phyloP scores from a whole-genome alignment of 129 eudicot species.

The Escallonia herrerae region DNA sequence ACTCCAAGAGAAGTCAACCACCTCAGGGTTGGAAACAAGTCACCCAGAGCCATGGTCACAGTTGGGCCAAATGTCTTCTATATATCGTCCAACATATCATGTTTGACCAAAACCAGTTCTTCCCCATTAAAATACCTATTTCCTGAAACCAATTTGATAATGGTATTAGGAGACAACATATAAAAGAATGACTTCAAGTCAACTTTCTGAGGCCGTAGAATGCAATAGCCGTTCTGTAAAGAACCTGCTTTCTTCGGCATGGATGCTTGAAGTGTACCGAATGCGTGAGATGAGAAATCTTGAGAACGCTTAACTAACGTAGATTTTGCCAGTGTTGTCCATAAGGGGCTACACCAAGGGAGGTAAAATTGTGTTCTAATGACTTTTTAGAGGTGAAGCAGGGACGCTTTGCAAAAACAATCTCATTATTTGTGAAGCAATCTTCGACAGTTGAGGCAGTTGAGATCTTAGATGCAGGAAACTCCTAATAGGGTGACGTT shows the following conservation, averaged over 20 bases:
- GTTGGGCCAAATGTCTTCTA: neutral
- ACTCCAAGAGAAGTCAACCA: neutral
- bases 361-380: constrained; percentile 5
- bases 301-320: constrained; percentile 2
- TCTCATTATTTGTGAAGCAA: constrained; percentile 56
- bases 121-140: neutral
- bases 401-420: constrained; percentile 17
- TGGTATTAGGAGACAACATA: neutral
- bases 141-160: neutral
- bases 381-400: neutral
- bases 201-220: neutral
- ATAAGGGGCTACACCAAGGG: constrained; percentile 1
- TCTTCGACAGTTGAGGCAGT: constrained; percentile 55
- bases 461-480: too few relatives aligned
- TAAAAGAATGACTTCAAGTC: too few relatives aligned
- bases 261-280: neutral
- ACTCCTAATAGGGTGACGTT: too few relatives aligned
- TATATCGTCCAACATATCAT: too few relatives aligned
- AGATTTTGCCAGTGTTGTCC: constrained; percentile 16
- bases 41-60: too few relatives aligned
- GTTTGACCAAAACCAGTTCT: too few relatives aligned
- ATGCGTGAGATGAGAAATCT: constrained; percentile 3
- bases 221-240: neutral
- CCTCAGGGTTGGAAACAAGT: too few relatives aligned
- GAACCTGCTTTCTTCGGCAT: too few relatives aligned